Conservation (phyloP, 805 yeast species). For the Suhomyces canberraensis region DNA sequence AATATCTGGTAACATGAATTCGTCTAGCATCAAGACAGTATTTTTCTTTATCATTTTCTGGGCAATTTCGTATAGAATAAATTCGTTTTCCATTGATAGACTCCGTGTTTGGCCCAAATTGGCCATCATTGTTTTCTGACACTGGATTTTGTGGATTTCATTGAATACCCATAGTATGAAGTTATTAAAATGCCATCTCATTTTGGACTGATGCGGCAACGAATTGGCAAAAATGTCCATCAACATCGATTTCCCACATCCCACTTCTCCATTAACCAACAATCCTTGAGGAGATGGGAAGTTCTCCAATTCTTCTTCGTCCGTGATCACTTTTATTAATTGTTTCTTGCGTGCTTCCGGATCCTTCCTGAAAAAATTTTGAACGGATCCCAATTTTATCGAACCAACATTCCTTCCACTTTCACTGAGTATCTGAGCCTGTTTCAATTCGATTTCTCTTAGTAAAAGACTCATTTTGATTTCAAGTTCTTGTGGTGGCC, state of each 20-base stretch:
- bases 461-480: conserved; percentile 41
- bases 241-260: conserved; percentile 72
- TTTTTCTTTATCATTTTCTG: conserved; percentile 55
- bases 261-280: conserved; percentile 62
- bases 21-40: conserved; percentile 64
- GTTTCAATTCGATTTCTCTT: conserved; percentile 31
- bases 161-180: conserved; percentile 67
- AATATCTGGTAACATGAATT: conserved; percentile 74
- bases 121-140: conserved; percentile 38
- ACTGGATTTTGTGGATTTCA: conserved; percentile 56
- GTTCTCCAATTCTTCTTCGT: conserved; percentile 56
- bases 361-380: conserved; percentile 26
- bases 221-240: conserved; percentile 69
- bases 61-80: conserved; percentile 63
- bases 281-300: conserved; percentile 64
- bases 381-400: conserved; percentile 14
- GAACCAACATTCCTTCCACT: conserved; percentile 5
- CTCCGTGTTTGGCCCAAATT: conserved; percentile 14
- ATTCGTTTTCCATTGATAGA: conserved; percentile 54
- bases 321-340: conserved; percentile 49
- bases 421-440: conserved; percentile 20
- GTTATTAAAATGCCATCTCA: conserved; percentile 69
- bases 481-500: conserved; percentile 48
- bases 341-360: conserved; percentile 33
- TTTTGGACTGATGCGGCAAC: conserved; percentile 59